Evolutionary conservation across 139 green algal genomes (phyloP).

Genomic region (Chlamydomonas urium): DNA sequence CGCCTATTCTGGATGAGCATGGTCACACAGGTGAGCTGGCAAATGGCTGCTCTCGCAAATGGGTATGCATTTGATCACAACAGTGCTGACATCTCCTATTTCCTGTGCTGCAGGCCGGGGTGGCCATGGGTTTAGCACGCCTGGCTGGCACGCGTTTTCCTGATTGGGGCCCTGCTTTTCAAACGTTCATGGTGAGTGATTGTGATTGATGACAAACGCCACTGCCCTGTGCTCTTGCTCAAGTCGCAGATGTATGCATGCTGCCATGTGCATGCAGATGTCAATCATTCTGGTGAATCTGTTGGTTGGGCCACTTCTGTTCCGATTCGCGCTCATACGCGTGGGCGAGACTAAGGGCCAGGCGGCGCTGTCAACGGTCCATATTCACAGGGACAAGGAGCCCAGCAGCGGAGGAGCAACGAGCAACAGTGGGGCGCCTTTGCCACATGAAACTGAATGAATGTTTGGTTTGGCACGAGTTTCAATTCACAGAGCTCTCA

Average conservation of each 20-base stretch:
- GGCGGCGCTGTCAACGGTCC: too few relatives aligned
- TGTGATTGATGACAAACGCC: neutral
- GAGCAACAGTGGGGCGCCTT: too few relatives aligned
- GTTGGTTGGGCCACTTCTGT: constrained; percentile 71
- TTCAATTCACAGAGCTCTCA: too few relatives aligned
- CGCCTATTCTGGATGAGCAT: constrained; percentile 71
- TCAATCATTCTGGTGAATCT: constrained; percentile 81
- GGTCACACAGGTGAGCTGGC: constrained; percentile 78
- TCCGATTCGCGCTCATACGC: constrained; percentile 54
- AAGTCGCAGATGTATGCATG: neutral
- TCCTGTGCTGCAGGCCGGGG: constrained; percentile 42
- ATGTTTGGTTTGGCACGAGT: too few relatives aligned
- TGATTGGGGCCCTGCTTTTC: constrained; percentile 73
- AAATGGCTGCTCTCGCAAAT: too few relatives aligned
- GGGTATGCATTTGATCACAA: neutral
- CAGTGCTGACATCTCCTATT: neutral
- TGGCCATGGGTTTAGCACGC: constrained; percentile 79
- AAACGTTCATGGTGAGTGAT: constrained; percentile 62
- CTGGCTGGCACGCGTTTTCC: constrained; percentile 61
- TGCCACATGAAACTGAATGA: too few relatives aligned
- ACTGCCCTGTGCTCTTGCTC: neutral
- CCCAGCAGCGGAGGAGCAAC: too few relatives aligned
- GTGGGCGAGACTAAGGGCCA: constrained; percentile 51
- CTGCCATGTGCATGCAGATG: constrained; percentile 44
- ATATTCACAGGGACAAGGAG: too few relatives aligned